Evolutionary conservation across 1,139 yeast species (phyloP).

Genomic region (Debaryomyces psychrophilus): DNA sequence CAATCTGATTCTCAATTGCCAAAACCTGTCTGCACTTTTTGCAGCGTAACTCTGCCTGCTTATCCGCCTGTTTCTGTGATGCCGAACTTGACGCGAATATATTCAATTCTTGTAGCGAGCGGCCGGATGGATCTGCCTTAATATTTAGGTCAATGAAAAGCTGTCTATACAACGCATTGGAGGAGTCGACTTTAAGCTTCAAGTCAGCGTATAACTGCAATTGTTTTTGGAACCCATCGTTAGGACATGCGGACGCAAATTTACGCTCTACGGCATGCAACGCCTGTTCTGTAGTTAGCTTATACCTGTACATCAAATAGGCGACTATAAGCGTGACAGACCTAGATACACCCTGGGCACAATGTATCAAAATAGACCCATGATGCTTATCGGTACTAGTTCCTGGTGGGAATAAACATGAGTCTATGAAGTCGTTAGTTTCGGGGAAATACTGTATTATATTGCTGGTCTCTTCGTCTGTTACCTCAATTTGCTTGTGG

Average conservation of each 20-base stretch:
- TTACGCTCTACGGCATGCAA: slow-evolving; percentile 71
- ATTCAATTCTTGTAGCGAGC: slow-evolving; percentile 20
- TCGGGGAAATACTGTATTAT: slow-evolving; percentile 62
- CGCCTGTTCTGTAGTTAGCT: slow-evolving; percentile 61
- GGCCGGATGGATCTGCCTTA: slow-evolving; percentile 34
- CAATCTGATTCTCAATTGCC: slow-evolving; percentile 52
- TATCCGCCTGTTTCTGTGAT: slow-evolving; percentile 4
- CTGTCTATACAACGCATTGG: slow-evolving; percentile 29
- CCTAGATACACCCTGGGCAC: slow-evolving; percentile 89
- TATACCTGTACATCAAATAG: slow-evolving; percentile 75
- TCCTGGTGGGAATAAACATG: slow-evolving; percentile 49
- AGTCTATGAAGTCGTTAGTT: slow-evolving; percentile 67
- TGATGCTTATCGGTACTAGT: slow-evolving; percentile 42
- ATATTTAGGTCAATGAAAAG: slow-evolving; percentile 30
- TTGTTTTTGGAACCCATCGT: slow-evolving; percentile 75
- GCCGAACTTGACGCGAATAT: slow-evolving; percentile 10
- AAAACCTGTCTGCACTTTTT: slow-evolving; percentile 67
- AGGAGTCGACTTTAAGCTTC: slow-evolving; percentile 30
- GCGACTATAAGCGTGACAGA: slow-evolving; percentile 75
- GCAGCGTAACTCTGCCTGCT: slow-evolving; percentile 56
- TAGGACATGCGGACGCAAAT: slow-evolving; percentile 67
- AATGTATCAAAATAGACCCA: slow-evolving; percentile 60
- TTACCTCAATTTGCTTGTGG: slow-evolving; percentile 66
- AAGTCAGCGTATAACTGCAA: slow-evolving; percentile 56
- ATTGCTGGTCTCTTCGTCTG: slow-evolving; percentile 67